Evolutionary conservation across 2,329 filamentous ascomycete genomes (phyloP).

Genomic region (Microdochium paspali): DNA sequence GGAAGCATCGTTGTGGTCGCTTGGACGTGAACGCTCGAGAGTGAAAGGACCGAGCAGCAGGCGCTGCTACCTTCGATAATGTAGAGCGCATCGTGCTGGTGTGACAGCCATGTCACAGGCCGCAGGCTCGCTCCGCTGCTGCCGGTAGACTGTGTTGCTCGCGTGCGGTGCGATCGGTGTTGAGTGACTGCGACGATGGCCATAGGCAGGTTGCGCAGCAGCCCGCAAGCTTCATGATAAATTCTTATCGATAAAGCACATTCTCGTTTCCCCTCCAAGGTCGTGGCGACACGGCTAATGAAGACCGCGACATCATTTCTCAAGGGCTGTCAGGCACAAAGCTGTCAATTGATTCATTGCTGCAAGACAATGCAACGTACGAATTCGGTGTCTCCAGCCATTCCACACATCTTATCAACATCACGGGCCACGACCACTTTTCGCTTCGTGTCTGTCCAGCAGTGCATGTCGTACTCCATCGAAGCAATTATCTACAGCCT

Average conservation of each 20-base stretch:
- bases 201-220: no score
- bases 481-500: no score
- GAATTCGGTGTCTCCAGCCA: no score
- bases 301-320: neutral
- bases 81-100: conserved; percentile 15
- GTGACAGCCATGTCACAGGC: conserved; percentile 10
- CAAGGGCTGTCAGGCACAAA: no score
- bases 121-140: neutral
- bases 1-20: conserved; percentile 28
- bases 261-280: neutral
- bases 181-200: neutral
- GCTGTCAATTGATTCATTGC: no score
- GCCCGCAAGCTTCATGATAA: neutral
- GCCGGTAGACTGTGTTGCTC: neutral
- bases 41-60: conserved; percentile 15
- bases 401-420: no score
- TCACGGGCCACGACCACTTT: no score
- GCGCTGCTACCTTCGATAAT: conserved; percentile 13
- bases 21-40: conserved; percentile 16
- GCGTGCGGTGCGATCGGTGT: neutral
- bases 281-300: no score
- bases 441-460: no score
- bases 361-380: no score
- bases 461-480: no score
- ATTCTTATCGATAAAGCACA: neutral